Base-by-base conservation (phyloP, 352 stramenopile species). In the Globisporangium nodosum region DNA sequence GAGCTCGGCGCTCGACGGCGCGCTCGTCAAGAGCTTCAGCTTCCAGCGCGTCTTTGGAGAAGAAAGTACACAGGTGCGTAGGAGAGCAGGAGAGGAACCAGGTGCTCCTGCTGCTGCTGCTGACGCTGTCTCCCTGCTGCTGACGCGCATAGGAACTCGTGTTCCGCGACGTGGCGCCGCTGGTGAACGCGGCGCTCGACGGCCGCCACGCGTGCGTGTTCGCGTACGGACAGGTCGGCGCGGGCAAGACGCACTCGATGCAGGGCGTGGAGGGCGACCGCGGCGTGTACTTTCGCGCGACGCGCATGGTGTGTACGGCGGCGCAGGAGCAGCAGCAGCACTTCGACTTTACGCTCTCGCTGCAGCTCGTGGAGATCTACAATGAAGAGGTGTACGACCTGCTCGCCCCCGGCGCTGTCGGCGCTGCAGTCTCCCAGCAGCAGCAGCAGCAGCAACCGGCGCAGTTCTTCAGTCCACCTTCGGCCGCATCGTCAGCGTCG, bases 131-230 rank as follows among this genome's bases (percentile, higher is more conserved):
- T 88, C 79, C 56, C 37, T 27, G 24, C 24, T 27, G 24, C 24
- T 27, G 24, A 27, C 1, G 24, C 1, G 24, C 24, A 27, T 27
- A 78, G 61, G 54, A 79, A 13, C 77, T 96, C 61, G 75, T 99
- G 30, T 99, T 96, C 69, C 79, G 88, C n/a, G 91, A 97, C 54
- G 84, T 97, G 30, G 81, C 88, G 59, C 92, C 92, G 49, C 76
- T 98, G 8, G 88, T 98, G 11, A 73, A 81, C 50, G 81, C 85
- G 8, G 88, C 87, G 0, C 59, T 97, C 16, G 91, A 97, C 60
- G 96, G 96, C 33, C 92, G 87, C 60, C 92, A 98, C 66, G 90
- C 96, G 11, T 98, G 89, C 58, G 81, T 99, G 40, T 97, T 99
- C 66, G 94, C 95, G 0, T 99, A 98, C 72, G 96, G 96, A 2